Base-by-base conservation (phyloP, 208 protist genomes). In the Leishmania arabica region DNA sequence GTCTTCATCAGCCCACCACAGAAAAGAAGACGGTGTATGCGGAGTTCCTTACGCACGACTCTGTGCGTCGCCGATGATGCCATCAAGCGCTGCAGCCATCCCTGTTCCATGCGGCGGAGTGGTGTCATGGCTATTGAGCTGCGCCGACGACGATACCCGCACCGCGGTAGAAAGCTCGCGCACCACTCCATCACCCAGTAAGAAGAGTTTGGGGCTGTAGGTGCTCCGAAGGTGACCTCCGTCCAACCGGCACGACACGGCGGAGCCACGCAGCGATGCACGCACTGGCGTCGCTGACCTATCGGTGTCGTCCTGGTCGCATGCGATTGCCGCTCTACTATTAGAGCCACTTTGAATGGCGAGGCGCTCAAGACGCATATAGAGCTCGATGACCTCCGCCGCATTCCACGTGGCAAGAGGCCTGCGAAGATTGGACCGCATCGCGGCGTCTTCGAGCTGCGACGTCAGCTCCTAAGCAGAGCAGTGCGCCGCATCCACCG, bases 361-460 rank as follows among this genome's bases (percentile, higher is more conserved):
- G n/a, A 75, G 84, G 31, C 86, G 84, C 75, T 90, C 81, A 3
- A 84, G 77, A 11, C 82, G 84, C 70, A 92, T 58, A 68, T 86
- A 88, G 49, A 91, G 77, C 13, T 83, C 81, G 49, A 90, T 89
- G 27, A 86, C 49, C n/a, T 13, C 68, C 6, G 42, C 40, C 40
- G 68, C 3, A 42, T 82, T 83, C 79, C 79, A 83, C 47, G 71
- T 17, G 27, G 64, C 64, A 31, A 37, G 31, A 37, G 17, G 64
- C 0, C n/a, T 0, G n/a, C 68, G 40, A 8, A 11, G 40, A 17
- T 72, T 8, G 4, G 40, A 0, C 37, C 19, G 42, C 68, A 51
- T 49, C 37, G 68, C 68, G 37, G 2, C 68, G 24, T 45, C 40
- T 27, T 53, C 42, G 21, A 53, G 42, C 37, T 72, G 68, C 68